Conservation (phyloP, 2,329 filamentous ascomycete species). For the Penicillium sp. region DNA sequence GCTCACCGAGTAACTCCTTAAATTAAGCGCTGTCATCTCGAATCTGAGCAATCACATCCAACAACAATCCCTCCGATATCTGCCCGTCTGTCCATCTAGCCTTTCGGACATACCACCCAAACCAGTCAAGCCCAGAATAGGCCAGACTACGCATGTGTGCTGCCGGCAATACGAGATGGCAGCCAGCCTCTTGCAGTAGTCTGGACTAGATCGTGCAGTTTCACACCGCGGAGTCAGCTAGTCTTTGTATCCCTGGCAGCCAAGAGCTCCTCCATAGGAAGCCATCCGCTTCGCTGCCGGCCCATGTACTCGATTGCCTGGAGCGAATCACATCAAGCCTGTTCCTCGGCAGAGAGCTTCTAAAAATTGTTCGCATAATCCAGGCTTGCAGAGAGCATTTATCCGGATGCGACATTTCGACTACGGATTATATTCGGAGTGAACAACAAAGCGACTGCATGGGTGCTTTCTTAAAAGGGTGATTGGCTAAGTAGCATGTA, state of each 20-base stretch:
- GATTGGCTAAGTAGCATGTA: not conserved
- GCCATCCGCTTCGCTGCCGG: conserved; percentile 12
- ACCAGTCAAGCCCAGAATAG: not conserved
- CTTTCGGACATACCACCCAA: not conserved
- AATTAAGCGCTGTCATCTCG: not conserved
- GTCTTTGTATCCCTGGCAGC: not conserved
- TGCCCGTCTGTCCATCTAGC: not conserved
- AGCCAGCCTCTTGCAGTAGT: not conserved
- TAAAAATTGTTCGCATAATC: not conserved
- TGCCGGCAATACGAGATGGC: conserved; percentile 1
- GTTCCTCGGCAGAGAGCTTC: not conserved
- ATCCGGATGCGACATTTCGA: not conserved
- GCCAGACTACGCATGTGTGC: not conserved
- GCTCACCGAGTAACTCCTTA: not conserved
- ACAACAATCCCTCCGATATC: not conserved
- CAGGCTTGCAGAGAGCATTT: not conserved
- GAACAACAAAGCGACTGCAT: not conserved
- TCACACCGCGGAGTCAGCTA: not conserved
- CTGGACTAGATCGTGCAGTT: conserved; percentile 6
- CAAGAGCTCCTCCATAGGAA: conserved; percentile 6
- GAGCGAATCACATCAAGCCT: not conserved
- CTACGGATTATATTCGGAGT: not conserved
- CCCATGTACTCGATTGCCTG: not conserved
- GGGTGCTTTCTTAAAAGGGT: not conserved
- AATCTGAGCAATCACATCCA: not conserved